phyloP scores from a whole-genome alignment of 106 monocot species.

The Allium cepa region DNA sequence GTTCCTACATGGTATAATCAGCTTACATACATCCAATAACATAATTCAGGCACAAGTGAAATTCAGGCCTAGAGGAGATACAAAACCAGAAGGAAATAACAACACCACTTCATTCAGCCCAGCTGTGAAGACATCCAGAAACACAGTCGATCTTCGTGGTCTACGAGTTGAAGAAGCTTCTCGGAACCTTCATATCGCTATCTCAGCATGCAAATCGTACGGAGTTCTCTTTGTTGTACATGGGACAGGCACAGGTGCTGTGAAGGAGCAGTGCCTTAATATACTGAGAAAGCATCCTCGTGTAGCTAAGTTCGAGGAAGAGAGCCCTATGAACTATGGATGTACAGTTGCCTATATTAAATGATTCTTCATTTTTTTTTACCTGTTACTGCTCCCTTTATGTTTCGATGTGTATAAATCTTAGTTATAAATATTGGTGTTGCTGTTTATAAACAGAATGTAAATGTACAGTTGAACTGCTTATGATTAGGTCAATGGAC shows the following conservation, averaged over 20 bases:
- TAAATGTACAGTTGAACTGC: too few relatives aligned
- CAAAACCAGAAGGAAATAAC: not conserved
- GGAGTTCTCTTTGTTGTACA: slow-evolving; percentile 75
- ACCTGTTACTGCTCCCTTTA: too few relatives aligned
- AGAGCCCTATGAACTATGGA: slow-evolving; percentile 79
- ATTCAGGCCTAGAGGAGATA: too few relatives aligned
- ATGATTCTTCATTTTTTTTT: slow-evolving; percentile 10
- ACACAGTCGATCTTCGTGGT: slow-evolving; percentile 77
- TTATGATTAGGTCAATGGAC: too few relatives aligned
- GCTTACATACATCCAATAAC: not conserved
- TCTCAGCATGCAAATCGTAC: slow-evolving; percentile 36
- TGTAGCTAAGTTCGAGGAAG: slow-evolving; percentile 69
- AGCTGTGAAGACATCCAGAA: slow-evolving; percentile 64
- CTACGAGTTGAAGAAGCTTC: slow-evolving; percentile 67
- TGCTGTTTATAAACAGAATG: too few relatives aligned
- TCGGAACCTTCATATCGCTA: slow-evolving; percentile 40
- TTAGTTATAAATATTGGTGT: too few relatives aligned
- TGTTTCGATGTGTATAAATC: too few relatives aligned
- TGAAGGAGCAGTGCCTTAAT: slow-evolving; percentile 43
- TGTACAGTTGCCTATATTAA: slow-evolving; percentile 74
- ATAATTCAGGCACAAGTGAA: slow-evolving; percentile 14
- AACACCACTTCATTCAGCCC: slow-evolving; percentile 35
- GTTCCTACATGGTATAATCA: too few relatives aligned
- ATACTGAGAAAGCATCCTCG: slow-evolving; percentile 67
- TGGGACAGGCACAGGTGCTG: slow-evolving; percentile 68